Conservation (phyloP, 768 basidiomycete genomes). For the Hericium rajendrae region DNA sequence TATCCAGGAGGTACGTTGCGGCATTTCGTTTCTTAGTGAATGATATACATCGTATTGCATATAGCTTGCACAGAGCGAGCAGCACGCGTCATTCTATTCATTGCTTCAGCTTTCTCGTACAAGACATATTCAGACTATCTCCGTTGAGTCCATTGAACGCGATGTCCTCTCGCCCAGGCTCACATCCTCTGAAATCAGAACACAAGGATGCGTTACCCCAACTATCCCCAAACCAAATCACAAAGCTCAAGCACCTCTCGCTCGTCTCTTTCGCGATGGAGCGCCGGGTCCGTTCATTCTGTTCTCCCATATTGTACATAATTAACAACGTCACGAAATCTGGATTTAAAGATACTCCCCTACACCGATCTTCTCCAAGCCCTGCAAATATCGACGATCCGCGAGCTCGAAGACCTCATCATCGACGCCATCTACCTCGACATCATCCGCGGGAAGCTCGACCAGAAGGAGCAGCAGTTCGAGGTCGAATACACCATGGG, state of each 20-base stretch:
- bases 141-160: slow-evolving; percentile 30
- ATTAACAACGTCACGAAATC: not conserved
- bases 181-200: slow-evolving; percentile 31
- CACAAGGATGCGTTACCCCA: slow-evolving; percentile 57
- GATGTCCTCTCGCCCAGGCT: not conserved
- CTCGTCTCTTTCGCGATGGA: slow-evolving; percentile 76
- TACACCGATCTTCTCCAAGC: slow-evolving; percentile 63
- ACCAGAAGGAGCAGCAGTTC: slow-evolving; percentile 83
- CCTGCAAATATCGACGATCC: slow-evolving; percentile 69
- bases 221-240: slow-evolving; percentile 62
- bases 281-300: slow-evolving; percentile 49
- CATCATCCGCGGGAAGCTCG: slow-evolving; percentile 82
- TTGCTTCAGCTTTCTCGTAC: slow-evolving; percentile 87
- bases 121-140: slow-evolving; percentile 79
- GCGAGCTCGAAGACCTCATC: slow-evolving; percentile 91
- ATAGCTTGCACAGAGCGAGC: slow-evolving; percentile 61
- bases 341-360: slow-evolving; percentile 55
- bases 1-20: slow-evolving; percentile 76
- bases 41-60: not conserved
- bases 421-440: slow-evolving; percentile 95
- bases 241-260: slow-evolving; percentile 88
- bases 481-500: slow-evolving; percentile 93
- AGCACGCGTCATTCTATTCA: slow-evolving; percentile 48
- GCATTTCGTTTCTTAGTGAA: not conserved
- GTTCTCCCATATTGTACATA: not conserved